Base-by-base conservation (phyloP, 805 yeast species). In the Diddensiella caesifluorescens region DNA sequence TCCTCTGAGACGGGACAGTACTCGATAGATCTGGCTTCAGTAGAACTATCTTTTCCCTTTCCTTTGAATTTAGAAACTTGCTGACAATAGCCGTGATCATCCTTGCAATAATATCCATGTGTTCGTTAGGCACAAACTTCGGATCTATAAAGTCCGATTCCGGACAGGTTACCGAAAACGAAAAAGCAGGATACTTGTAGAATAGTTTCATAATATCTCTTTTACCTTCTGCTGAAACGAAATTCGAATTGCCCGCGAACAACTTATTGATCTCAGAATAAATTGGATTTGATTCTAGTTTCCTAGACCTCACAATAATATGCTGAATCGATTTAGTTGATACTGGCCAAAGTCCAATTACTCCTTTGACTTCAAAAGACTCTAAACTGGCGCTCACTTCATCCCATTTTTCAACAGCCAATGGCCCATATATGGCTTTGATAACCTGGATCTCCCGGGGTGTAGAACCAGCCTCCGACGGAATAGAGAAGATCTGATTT, bases 391-490 rank as follows among this genome's bases (percentile, higher is more conserved):
- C 5, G n/a, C 12, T n/a, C 10, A 34, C 15, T 9, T 7, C 6
- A 21, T 30, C 30, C 33, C 40, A 37, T 6, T 37, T 26, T n/a
- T 38, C 31, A 21, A 38, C n/a, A 10, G n/a, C n/a, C 12, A 21
- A 27, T 4, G n/a, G 41, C 15, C 43, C 29, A 25, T 32, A 21
- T 12, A 42, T 4, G 13, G 28, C 19, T 18, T 28, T 20, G 15
- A 39, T 20, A 4, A 22, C 43, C 19, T 28, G 41, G 4, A 32
- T 26, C 18, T 18, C 42, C 22, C 45, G n/a, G 7, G 32, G 32
- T 9, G 15, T 13, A 9, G 15, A 7, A 13, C 15, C 19, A 5
- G 28, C 27, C 5, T 20, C 6, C 20, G 35, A 4, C 4, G 41
- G 22, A 22, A 28, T 7, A 4, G 31, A 9, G 3, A 28, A 21